These are phyloP conservation scores for Strigomonas culicis DNA, from an alignment of 208 protist genomes.

Conservation along the genomic window DNA sequence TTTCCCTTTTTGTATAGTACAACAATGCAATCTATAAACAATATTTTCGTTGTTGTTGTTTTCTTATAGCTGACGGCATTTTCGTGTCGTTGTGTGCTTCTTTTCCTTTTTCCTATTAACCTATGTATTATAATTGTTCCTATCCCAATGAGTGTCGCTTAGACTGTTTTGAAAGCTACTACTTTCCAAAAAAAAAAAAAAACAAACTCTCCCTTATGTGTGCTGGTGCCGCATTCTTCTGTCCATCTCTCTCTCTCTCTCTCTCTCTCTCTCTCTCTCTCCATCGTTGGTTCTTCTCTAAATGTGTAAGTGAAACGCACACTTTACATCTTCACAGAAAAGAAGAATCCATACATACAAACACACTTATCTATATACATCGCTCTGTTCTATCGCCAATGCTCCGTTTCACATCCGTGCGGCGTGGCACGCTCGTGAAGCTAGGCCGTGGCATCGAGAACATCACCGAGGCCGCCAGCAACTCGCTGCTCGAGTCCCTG, in stretches of 20 bases:
- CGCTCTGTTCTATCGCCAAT: conserved; percentile 8
- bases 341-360: conserved; percentile 3
- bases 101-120: conserved; percentile 18
- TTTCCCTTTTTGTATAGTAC: conserved; percentile 11
- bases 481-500: conserved; percentile 78
- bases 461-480: conserved; percentile 79
- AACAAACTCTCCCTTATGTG: background rate
- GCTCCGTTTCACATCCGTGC: conserved; percentile 38
- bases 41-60: conserved; percentile 11
- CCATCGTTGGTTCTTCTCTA: background rate
- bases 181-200: conserved; percentile 15
- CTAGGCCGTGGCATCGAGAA: conserved; percentile 68
- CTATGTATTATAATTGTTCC: too few relatives aligned
- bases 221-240: background rate
- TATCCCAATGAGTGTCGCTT: conserved; percentile 9
- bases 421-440: conserved; percentile 72
- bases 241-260: background rate
- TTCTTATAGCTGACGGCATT: conserved; percentile 3
- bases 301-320: background rate
- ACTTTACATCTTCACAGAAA: background rate
- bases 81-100: background rate
- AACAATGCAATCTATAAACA: conserved; percentile 3
- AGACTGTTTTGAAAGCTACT: conserved; percentile 1
- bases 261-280: background rate
- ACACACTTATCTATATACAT: too few relatives aligned